Evolutionary conservation across 306 rosid genomes (phyloP).

Genomic region (Ochetophila trinervis): DNA sequence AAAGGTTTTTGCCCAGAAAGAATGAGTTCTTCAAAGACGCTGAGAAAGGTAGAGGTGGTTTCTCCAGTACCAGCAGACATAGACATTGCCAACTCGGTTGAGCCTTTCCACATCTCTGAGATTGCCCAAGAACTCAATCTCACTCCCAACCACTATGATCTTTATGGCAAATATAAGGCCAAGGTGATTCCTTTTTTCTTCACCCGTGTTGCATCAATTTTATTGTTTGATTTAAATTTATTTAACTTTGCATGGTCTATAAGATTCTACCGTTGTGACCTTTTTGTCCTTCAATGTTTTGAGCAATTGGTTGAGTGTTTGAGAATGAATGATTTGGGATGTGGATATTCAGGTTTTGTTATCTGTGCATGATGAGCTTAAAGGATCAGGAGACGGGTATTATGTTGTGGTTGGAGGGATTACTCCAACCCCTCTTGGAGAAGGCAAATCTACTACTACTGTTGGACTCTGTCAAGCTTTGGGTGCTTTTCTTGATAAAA

Average conservation of each 20-base stretch:
- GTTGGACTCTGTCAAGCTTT: constrained; percentile 99
- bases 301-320: background rate
- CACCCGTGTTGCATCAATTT: background rate
- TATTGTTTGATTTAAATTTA: background rate
- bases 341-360: constrained; percentile 58
- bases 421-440: constrained; percentile 98
- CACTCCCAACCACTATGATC: constrained; percentile 73
- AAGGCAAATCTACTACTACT: constrained; percentile 98
- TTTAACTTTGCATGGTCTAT: no score
- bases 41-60: constrained; percentile 68
- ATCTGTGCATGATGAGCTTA: constrained; percentile 65
- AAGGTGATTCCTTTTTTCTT: constrained; percentile 41
- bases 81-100: constrained; percentile 78
- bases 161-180: constrained; percentile 90
- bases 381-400: constrained; percentile 70
- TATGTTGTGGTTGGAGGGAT: constrained; percentile 99
- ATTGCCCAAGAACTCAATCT: constrained; percentile 75
- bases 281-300: no score
- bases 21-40: constrained; percentile 59
- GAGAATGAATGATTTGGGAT: background rate
- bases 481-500: constrained; percentile 93
- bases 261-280: no score
- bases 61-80: constrained; percentile 97
- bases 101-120: constrained; percentile 75
- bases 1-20: background rate